Evolutionary conservation across 2,329 filamentous ascomycete species (phyloP).

Genomic region (Epichloe sp.): DNA sequence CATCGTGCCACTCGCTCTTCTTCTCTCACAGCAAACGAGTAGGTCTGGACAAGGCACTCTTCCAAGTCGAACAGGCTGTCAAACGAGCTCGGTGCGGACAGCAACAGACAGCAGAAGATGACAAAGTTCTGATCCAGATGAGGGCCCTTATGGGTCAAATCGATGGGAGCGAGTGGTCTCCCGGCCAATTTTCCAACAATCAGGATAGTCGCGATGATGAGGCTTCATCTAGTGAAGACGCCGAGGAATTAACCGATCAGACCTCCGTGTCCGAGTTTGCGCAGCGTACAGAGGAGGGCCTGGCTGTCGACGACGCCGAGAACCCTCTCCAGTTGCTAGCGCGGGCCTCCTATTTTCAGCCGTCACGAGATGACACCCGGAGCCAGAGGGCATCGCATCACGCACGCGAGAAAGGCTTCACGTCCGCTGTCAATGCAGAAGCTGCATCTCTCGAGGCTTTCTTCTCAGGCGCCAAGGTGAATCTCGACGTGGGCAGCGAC

Average conservation of each 20-base stretch:
- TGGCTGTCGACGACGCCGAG: slow-evolving; percentile 59
- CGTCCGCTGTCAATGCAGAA: slow-evolving; percentile 14
- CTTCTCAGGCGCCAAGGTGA: slow-evolving; percentile 51
- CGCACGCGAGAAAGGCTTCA: slow-evolving; percentile 4
- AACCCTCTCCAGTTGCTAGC: slow-evolving; percentile 63
- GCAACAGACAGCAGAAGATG: slow-evolving; percentile 29
- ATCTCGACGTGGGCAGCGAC: slow-evolving; percentile 48
- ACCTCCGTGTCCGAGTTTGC: slow-evolving; percentile 15
- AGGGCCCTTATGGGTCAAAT: slow-evolving; percentile 24
- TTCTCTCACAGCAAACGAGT: slow-evolving; percentile 49
- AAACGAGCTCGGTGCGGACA: slow-evolving; percentile 36
- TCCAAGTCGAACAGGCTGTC: slow-evolving; percentile 59
- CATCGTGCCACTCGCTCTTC: not conserved
- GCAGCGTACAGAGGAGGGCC: slow-evolving; percentile 31
- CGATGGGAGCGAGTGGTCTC: slow-evolving; percentile 9
- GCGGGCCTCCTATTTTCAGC: slow-evolving; percentile 54
- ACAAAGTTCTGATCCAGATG: slow-evolving; percentile 31
- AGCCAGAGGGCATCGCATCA: slow-evolving; percentile 15
- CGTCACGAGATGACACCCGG: slow-evolving; percentile 27
- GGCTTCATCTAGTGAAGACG: slow-evolving; percentile 18
- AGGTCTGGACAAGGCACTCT: slow-evolving; percentile 60
- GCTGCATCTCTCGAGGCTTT: slow-evolving; percentile 41
- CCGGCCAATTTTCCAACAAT: slow-evolving; percentile 2
- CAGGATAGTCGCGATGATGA: slow-evolving; percentile 19
- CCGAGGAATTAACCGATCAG: slow-evolving; percentile 16